Conservation (phyloP, 352 stramenopile species). For the Phytopythium sindhum region DNA sequence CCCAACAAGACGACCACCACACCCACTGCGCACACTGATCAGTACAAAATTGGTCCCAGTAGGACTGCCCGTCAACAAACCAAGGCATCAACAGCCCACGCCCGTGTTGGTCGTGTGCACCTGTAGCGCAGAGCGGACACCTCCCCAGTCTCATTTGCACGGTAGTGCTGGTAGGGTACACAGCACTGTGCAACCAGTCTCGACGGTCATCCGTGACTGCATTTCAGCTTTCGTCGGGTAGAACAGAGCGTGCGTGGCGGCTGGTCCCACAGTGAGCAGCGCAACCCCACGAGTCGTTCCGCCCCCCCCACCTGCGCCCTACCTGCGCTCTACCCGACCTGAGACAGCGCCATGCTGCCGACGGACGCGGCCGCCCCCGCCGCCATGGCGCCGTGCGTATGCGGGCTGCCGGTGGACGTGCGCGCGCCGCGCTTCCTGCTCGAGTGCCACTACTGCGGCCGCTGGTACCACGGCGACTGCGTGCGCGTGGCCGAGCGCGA, state of each 20-base stretch:
- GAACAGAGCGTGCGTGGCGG: background rate
- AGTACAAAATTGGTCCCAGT: background rate
- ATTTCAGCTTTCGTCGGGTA: background rate
- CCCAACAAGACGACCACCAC: background rate
- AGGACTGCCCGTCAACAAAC: background rate
- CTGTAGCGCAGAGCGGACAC: background rate
- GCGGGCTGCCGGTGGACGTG: slow-evolving; percentile 25
- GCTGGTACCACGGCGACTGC: slow-evolving; percentile 63
- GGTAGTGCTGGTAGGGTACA: background rate
- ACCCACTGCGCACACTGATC: no score
- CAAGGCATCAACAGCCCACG: background rate
- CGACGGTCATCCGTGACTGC: background rate
- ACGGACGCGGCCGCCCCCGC: no score
- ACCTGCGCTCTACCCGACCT: background rate
- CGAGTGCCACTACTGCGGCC: slow-evolving; percentile 63
- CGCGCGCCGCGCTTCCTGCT: slow-evolving; percentile 42
- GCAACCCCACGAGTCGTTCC: no score
- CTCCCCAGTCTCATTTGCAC: background rate
- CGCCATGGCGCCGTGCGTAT: slow-evolving; percentile 12
- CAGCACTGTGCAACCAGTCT: background rate
- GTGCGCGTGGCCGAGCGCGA: slow-evolving; percentile 51
- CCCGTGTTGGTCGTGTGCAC: background rate
- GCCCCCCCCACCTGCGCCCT: background rate
- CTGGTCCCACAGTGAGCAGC: background rate
- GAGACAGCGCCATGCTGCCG: background rate